These are phyloP conservation scores for Houttuynia cordata DNA, from an alignment of 164 flowering plant genomes.

Conservation along the genomic window DNA sequence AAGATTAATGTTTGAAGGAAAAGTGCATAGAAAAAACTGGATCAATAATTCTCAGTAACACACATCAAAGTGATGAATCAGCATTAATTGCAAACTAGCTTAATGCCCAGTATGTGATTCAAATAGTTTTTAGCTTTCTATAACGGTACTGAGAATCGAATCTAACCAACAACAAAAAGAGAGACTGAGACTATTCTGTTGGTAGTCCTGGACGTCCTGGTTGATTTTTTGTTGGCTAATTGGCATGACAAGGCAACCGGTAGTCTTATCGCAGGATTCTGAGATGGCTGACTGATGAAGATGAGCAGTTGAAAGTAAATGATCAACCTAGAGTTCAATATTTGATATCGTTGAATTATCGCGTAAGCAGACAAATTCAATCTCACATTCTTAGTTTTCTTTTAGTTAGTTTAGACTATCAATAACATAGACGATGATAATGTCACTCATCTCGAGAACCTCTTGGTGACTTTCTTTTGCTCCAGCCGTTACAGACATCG, in stretches of 20 bases:
- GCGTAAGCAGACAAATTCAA: constrained; percentile 28
- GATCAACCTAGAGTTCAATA: constrained; percentile 29
- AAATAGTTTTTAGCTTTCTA: too few relatives aligned
- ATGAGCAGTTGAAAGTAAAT: constrained; percentile 28
- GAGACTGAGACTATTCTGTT: too few relatives aligned
- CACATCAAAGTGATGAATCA: not conserved
- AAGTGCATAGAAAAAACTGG: too few relatives aligned
- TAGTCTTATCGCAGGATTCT: constrained; percentile 37
- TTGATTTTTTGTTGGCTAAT: too few relatives aligned
- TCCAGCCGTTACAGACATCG: constrained; percentile 81
- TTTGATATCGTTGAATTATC: constrained; percentile 78
- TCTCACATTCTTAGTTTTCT: not conserved
- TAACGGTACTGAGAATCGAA: too few relatives aligned
- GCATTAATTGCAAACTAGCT: not conserved
- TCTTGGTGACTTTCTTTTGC: not conserved
- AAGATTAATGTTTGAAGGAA: too few relatives aligned
- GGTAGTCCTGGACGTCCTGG: too few relatives aligned
- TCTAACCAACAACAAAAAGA: too few relatives aligned
- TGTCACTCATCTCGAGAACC: not conserved
- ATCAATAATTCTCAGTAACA: too few relatives aligned
- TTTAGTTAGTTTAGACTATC: too few relatives aligned
- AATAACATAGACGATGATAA: not conserved
- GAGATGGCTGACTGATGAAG: constrained; percentile 69
- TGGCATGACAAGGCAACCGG: too few relatives aligned
- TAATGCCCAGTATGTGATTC: not conserved